Conservation (phyloP, 1,139 yeast species). For the Saccharomyces pastorianus region DNA sequence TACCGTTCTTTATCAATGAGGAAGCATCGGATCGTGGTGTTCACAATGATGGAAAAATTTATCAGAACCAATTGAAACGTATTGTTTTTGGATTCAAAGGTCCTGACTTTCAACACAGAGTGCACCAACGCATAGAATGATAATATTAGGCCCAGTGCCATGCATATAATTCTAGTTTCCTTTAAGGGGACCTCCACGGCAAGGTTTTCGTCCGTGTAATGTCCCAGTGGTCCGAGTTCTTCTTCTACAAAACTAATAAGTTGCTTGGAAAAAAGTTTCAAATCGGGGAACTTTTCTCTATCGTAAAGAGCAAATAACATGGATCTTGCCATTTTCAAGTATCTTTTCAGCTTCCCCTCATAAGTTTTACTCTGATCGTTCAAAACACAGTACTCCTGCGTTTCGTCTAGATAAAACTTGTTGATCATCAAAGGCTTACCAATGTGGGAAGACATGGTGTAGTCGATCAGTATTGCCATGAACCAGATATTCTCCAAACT, state of each 20-base stretch:
- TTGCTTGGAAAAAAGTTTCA: constrained; percentile 8
- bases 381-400: constrained; percentile 5
- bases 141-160: constrained; percentile 8
- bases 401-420: constrained; percentile 13
- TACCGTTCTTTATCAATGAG: constrained; percentile 5
- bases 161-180: constrained; percentile 11
- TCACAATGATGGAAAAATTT: constrained; percentile 7
- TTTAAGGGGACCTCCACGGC: constrained; percentile 9
- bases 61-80: constrained; percentile 8
- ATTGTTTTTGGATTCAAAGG: constrained; percentile 5
- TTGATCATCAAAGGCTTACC: constrained; percentile 28
- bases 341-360: constrained; percentile 13
- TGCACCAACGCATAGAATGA: constrained; percentile 11
- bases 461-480: constrained; percentile 26
- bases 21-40: constrained; percentile 5
- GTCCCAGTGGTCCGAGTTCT: constrained; percentile 17
- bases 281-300: constrained; percentile 10
- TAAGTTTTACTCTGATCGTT: constrained; percentile 5
- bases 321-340: constrained; percentile 18
- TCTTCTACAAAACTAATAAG: constrained; percentile 16
- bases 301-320: constrained; percentile 12
- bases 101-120: constrained; percentile 5
- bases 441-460: constrained; percentile 20
- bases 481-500: constrained; percentile 27
- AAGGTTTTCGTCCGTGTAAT: constrained; percentile 12